Percentiles rank a stretch among this genome's conserved stretches.
phyloP scores from a whole-genome alignment of 257 asterid genomes.

The Fraxinus excelsior region DNA sequence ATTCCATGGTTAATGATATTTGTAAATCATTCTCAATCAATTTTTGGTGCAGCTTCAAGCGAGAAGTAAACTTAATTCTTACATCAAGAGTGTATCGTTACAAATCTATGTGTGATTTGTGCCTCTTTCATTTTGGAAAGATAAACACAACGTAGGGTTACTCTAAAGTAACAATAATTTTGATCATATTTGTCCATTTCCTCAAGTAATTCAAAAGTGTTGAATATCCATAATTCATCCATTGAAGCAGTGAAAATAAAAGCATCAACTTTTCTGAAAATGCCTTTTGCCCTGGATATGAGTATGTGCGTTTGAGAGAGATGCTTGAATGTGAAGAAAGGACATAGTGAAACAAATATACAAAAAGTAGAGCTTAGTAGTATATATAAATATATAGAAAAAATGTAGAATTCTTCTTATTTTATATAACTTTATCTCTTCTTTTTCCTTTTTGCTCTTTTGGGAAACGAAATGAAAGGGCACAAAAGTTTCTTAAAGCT shows the following conservation, averaged over 20 bases:
- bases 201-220: neutral
- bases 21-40: no score
- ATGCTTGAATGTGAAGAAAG: conserved; percentile 38
- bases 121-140: neutral
- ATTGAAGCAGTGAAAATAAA: neutral
- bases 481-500: conserved; percentile 17
- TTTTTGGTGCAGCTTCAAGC: no score
- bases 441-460: conserved; percentile 25
- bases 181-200: neutral
- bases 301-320: neutral
- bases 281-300: neutral
- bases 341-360: conserved; percentile 21
- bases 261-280: neutral
- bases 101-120: no score
- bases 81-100: no score
- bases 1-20: no score
- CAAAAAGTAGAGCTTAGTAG: conserved; percentile 25
- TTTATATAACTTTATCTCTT: neutral
- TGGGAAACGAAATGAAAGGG: conserved; percentile 5
- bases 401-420: neutral
- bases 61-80: no score
- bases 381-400: conserved; percentile 19
- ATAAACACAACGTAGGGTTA: neutral
- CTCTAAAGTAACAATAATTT: neutral
- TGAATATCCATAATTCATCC: neutral